phyloP scores from a whole-genome alignment of 257 asterid species.

The Vinca minor region DNA sequence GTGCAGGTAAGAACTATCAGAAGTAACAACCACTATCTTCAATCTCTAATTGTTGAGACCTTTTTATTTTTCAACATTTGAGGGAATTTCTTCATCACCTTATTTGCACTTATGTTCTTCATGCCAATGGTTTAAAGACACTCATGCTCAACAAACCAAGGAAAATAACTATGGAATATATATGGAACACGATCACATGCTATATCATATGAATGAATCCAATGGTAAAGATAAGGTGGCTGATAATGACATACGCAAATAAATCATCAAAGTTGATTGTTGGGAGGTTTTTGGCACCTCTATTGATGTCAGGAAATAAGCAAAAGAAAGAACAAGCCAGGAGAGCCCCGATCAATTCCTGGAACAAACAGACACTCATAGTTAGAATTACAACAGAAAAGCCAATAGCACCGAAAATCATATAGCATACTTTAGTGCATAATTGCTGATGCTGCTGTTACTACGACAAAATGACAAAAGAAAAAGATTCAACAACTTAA shows the following conservation, averaged over 20 bases:
- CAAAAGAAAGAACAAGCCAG: slow-evolving; percentile 79
- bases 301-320: slow-evolving; percentile 58
- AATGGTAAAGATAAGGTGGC: slow-evolving; percentile 9
- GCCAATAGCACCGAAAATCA: background rate
- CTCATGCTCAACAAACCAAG: background rate
- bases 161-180: slow-evolving; percentile 1
- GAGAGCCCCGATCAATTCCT: slow-evolving; percentile 87
- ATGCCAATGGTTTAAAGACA: background rate
- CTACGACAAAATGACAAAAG: background rate
- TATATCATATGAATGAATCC: background rate
- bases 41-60: too few species aligned
- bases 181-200: background rate
- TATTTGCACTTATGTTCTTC: background rate
- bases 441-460: background rate
- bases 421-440: background rate
- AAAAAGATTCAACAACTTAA: background rate
- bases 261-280: slow-evolving; percentile 65
- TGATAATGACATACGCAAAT: slow-evolving; percentile 61
- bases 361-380: slow-evolving; percentile 20
- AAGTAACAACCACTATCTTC: background rate
- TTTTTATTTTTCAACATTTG: background rate
- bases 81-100: background rate
- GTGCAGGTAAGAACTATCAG: background rate
- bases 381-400: background rate
- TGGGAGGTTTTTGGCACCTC: slow-evolving; percentile 71